Base-by-base conservation (phyloP, 345 rosid species). In the Ceriops zippeliana region DNA sequence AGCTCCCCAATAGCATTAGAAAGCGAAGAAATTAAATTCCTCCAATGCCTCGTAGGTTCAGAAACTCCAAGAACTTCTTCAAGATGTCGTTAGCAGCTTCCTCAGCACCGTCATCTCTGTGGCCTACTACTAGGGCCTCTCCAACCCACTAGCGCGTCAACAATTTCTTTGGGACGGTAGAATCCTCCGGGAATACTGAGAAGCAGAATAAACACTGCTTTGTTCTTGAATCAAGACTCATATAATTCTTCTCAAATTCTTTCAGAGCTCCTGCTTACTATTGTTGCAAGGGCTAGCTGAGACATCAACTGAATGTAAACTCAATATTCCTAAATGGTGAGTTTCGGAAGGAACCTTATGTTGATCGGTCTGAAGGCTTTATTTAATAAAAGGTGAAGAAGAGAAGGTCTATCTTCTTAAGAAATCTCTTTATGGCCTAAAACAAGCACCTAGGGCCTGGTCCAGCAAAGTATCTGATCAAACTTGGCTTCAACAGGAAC, bases 131-230 rank as follows among this genome's bases (percentile, higher is more conserved):
- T 59, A 86, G 49, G 11, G 70, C 76, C 75, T 88, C 87, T 31
- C 85, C 93, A 51, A 73, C 21, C 80, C 74, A 77, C 80, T 74
- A 68, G 35, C 65, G 59, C 24, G 30, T 62, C 7, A 72, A 34
- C 30, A 68, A n/a, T 67, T 71, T 65, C 67, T 73, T 77, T 58
- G 28, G 63, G 42, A 73, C 64, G 3, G 61, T 22, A 42, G 68
- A 62, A 53, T 53, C 61, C 67, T 68, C 77, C 13, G 77, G 80
- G 47, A 76, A 70, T 24, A 67, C 69, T 0, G 69, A 30, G 22
- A 72, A 77, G 9, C 58, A 77, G 42, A 73, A 24, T 63, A 73
- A 70, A 67, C 77, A 73, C 34, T 42, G 32, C 63, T 61, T 52
- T 0, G 0, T 9, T 15, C 26, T 49, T 10, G 0, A 15, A 0